Evolutionary conservation across 78 protist genomes (phyloP), one percentile per base, ranked within the genome.

Genomic region (Dictyostelium citrinum): DNA sequence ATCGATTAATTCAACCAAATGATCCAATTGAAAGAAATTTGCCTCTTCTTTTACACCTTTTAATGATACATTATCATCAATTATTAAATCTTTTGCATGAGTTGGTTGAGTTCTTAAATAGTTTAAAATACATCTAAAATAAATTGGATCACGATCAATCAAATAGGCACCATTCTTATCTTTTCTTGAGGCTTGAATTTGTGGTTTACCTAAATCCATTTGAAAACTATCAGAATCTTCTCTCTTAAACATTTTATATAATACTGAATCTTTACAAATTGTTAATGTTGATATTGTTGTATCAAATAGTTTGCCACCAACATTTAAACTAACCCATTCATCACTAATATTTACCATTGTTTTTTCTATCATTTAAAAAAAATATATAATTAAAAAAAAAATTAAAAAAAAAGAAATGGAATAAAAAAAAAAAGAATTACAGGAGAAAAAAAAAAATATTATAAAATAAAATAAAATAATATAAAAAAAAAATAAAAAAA

Each of bases 311-410:
- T 80, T 82, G 3, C 95, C 95, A 10, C 95, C 95, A 35, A 90
- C 95, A 82, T 90, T 90, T 14, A 90, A n/a, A n/a, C 75, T 7
- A 58, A 90, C 33, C 88, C 90, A 90, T n/a, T 88, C 93, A 88
- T 88, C 85, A 35, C 22, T 10, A 39, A 37, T 74, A 74, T 31
- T 68, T 10, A 2, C 29, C 60, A 49, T 49, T 31, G n/a, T 29
- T 68, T 68, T 68, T 68, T 24, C 33, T 6, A 68, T 68, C 33
- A 68, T 29, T 43, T 14, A 22, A 9, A 55, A 55, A n/a, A 58
- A 58, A 16, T 58, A 20, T 39, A 20, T 58, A 58, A 58, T 20
- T 22, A 58, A 58, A 17, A 58, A 55, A 55, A 17, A 58, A 58
- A 58, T 22, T 0, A 22, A 5, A 29, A 68, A 68, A 24, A 64